Percentiles rank a stretch among this genome's conserved stretches.
Conservation (phyloP, 208 protist genomes). For the Tetramitus jugosus region DNA sequence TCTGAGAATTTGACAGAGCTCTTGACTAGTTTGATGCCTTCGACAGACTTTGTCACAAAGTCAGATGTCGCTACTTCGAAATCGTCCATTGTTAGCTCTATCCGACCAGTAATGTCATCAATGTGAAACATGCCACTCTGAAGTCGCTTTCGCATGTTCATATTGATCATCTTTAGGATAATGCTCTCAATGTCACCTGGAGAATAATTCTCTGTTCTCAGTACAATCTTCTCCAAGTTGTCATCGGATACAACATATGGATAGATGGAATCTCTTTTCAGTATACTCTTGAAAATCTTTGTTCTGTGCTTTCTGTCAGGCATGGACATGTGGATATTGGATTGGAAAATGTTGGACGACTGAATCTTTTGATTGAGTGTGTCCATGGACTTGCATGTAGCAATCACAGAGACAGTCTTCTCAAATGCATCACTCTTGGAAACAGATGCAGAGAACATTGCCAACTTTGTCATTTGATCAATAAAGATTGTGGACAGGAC, state of each 20-base stretch:
- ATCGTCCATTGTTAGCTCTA: constrained; percentile 5
- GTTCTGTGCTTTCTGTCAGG: background rate
- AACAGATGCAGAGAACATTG: no score
- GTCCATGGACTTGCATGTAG: constrained; percentile 8
- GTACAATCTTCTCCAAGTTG: background rate
- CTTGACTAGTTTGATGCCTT: constrained; percentile 5
- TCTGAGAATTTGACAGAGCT: constrained; percentile 41
- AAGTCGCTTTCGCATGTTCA: background rate
- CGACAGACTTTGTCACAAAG: background rate
- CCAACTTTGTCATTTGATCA: background rate
- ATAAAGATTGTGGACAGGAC: background rate
- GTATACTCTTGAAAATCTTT: constrained; percentile 6
- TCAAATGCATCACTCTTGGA: background rate
- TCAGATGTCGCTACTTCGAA: background rate
- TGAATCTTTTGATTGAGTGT: background rate
- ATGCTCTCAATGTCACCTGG: background rate
- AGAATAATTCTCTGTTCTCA: constrained; percentile 1
- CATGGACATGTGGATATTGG: background rate
- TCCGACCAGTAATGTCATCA: no score
- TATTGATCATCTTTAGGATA: background rate
- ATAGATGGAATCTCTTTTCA: no score
- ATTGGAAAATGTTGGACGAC: background rate
- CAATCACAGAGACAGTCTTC: background rate
- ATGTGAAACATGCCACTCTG: no score
- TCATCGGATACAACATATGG: background rate